These are phyloP conservation scores for Fagopyrum tataricum DNA, from an alignment of 148 eudicot genomes.

Conservation along the genomic window DNA sequence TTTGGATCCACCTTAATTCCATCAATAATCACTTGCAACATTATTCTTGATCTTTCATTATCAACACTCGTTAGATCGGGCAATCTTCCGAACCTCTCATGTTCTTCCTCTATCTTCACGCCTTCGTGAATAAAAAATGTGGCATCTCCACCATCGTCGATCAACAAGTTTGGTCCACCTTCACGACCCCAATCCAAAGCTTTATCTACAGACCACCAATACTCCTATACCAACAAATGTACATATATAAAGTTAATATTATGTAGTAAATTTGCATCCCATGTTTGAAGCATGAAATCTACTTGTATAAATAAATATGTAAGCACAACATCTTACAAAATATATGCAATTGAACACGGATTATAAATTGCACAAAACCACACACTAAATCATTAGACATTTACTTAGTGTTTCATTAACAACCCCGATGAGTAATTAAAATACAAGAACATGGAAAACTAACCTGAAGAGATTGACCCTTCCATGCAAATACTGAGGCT, in stretches of 20 bases:
- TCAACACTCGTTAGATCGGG: slow-evolving; percentile 67
- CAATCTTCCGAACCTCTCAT: slow-evolving; percentile 43
- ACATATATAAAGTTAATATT: not conserved
- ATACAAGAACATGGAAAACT: not conserved
- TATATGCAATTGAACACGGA: not conserved
- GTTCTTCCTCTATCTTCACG: slow-evolving; percentile 85
- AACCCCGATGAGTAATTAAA: not conserved
- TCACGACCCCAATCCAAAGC: slow-evolving; percentile 90
- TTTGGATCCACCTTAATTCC: slow-evolving; percentile 69
- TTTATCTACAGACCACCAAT: slow-evolving; percentile 97
- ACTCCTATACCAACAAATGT: slow-evolving; percentile 32
- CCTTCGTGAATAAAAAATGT: slow-evolving; percentile 90
- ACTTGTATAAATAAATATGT: no score
- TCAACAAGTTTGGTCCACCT: slow-evolving; percentile 81
- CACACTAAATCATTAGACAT: no score
- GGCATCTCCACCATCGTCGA: slow-evolving; percentile 92
- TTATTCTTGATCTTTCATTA: slow-evolving; percentile 75
- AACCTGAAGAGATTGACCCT: slow-evolving; percentile 69
- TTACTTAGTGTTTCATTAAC: not conserved
- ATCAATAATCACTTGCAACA: slow-evolving; percentile 57
- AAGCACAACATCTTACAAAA: no score
- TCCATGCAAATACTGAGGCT: slow-evolving; percentile 94
- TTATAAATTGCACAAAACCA: no score
- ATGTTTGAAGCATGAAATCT: no score
- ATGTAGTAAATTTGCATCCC: not conserved